Evolutionary conservation across 441 rosid genomes (phyloP), one percentile per base, ranked within the genome.

Genomic region (Eruca vesicaria): DNA sequence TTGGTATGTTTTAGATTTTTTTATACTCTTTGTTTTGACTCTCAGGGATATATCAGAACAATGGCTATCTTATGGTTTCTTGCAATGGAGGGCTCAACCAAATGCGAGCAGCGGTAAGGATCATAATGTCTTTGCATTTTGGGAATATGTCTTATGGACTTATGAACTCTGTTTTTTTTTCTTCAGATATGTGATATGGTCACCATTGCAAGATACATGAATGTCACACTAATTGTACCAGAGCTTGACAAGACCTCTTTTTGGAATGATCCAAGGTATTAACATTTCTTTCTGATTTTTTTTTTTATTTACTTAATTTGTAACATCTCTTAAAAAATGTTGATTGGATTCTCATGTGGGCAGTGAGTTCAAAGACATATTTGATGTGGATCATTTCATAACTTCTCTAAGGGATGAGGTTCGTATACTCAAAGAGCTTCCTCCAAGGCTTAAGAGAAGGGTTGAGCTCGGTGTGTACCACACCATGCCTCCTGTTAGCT

Each of bases 51-150:
- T 96, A 96, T 84, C 87, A 88, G 80, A 96, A 96, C 90, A 96
- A 93, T 77, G 99, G 99, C 33, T 93, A 96, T 81, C 87, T 96
- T 74, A 85, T 96, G 97, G 93, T 93, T 73, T 96, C 99, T 6
- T 93, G 99, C 86, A 95, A 95, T 83, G 99, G 99, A 76, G 99
- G 99, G 73, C 99, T 96, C 66, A 96, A 96, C 84, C 99, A 96
- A 84, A 96, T 96, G 99, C 86, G 99, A 81, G 96, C 99, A 29
- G 99, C 99, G 38, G 99, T 96, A 73, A 88, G 87, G 11, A 36
- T 63, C 66, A 68, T 55, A 16, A 19, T 61, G 61, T 58, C 7
- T 43, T 55, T 5, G 20, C 38, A 20, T 73, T 36, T 68, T 10
- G 19, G 7, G 12, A 56, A n/a, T 5, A 6, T 4, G 6, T 43